A percentile compares a stretch with the other conserved stretches of the same genome.
phyloP scores from a whole-genome alignment of 1,284 basidiomycete species.

The Bondarzewia mesenterica region DNA sequence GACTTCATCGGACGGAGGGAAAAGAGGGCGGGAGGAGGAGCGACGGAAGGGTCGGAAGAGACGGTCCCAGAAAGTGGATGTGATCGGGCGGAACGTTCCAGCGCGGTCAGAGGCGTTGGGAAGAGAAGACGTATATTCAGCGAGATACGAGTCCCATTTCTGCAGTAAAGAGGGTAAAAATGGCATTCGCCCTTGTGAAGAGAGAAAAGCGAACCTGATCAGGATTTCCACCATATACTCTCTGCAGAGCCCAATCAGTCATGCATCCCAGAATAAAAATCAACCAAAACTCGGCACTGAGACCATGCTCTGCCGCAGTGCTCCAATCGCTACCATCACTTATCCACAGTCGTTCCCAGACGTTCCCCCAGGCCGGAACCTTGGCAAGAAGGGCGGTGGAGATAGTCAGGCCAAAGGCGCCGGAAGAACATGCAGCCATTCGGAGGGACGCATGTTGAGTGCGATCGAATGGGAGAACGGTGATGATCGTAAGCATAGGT shows the following conservation, averaged over 20 bases:
- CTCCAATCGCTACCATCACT: constrained; percentile 42
- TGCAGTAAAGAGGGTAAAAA: constrained; percentile 17
- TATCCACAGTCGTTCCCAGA: constrained; percentile 55
- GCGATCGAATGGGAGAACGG: constrained; percentile 35
- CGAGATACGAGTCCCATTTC: constrained; percentile 66
- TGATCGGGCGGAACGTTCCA: constrained; percentile 36
- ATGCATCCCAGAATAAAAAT: constrained; percentile 38
- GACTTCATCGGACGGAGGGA: constrained; percentile 4
- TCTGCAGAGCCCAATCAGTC: constrained; percentile 46
- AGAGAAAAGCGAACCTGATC: constrained; percentile 41
- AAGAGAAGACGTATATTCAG: constrained; percentile 46
- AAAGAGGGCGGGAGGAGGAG: not conserved
- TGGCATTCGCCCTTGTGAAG: not conserved
- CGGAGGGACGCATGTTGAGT: constrained; percentile 42
- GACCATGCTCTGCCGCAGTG: constrained; percentile 42
- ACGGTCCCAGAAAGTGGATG: constrained; percentile 40
- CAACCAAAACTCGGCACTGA: constrained; percentile 50
- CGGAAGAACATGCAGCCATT: constrained; percentile 41
- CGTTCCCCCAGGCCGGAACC: constrained; percentile 47
- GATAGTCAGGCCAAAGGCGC: constrained; percentile 47
- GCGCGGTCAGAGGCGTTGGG: constrained; percentile 30
- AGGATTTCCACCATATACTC: constrained; percentile 54
- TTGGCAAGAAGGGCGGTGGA: constrained; percentile 46
- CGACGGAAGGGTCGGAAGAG: constrained; percentile 23
- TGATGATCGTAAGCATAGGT: constrained; percentile 30